Base-by-base conservation (phyloP, 345 rosid species). In the Barbarea vulgaris region DNA sequence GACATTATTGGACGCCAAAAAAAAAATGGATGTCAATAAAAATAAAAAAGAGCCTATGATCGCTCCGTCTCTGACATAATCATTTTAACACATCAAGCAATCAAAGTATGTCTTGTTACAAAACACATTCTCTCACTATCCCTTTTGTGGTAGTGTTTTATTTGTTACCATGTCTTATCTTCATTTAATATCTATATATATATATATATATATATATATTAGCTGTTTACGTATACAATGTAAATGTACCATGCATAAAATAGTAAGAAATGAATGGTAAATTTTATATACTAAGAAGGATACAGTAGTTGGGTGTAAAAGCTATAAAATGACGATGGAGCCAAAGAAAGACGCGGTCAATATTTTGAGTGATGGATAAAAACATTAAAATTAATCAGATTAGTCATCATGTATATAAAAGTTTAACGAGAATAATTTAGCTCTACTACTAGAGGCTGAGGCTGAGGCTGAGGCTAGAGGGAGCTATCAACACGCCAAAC, bases 11-110 rank as follows among this genome's bases (percentile, higher is more conserved):
- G 42, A 56, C 14, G 42, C 54, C 42, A 59, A 2, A 18, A 67
- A 1, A 36, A 21, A 50, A 21, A 54, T n/a, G 18, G 39, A 56
- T 39, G 27, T 54, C 30, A 53, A n/a, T n/a, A 14, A n/a, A 33
- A 58, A 15, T 25, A 2, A 12, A 18, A 65, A 6, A 55, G 22
- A 65, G 65, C 36, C 67, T 67, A 36, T 67, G 67, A 67, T 75
- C 73, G 78, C 11, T 59, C 19, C 56, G 70, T 65, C 68, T 71
- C 78, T 76, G 83, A 72, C 83, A 80, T 67, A 76, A 76, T 76
- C 80, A 70, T 80, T 61, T 68, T 64, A 51, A 64, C 74, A 64
- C 76, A 79, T 62, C 79, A 79, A 67, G 69, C 72, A 75, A 69
- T 70, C 67, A 75, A 79, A 50, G 31, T 52, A 62, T 75, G 67